Conservation (phyloP, 2,329 filamentous ascomycete genomes). For the Westerdykella aurantiaca region DNA sequence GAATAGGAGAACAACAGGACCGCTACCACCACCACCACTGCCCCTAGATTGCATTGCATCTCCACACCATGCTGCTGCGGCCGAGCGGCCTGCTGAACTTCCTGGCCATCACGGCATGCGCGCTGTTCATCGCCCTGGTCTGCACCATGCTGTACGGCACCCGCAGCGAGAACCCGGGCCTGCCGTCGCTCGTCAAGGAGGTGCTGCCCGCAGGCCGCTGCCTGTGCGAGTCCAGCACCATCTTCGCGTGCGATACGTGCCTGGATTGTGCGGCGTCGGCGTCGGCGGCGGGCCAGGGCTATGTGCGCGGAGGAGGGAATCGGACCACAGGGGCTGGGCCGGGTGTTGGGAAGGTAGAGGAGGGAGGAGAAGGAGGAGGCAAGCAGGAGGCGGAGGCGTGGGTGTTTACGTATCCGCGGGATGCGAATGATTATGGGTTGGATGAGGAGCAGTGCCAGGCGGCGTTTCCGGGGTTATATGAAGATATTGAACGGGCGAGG, state of each 20-base stretch:
- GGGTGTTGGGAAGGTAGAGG: constrained; percentile 3
- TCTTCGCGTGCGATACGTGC: constrained; percentile 27
- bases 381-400: constrained; percentile 13
- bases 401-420: constrained; percentile 26
- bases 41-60: not conserved
- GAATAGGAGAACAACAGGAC: no score
- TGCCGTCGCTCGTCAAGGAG: constrained; percentile 28
- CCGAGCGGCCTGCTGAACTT: constrained; percentile 22
- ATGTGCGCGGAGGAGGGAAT: constrained; percentile 3
- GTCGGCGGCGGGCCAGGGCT: constrained; percentile 13
- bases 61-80: constrained; percentile 19
- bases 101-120: constrained; percentile 24
- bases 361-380: no score
- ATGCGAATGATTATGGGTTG: constrained; percentile 26
- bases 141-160: constrained; percentile 32
- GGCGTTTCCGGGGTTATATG: constrained; percentile 28
- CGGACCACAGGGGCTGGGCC: constrained; percentile 5
- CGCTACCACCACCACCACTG: no score
- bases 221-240: constrained; percentile 29
- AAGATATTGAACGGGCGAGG: constrained; percentile 26
- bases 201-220: constrained; percentile 30
- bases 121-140: constrained; percentile 26
- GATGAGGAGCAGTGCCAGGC: constrained; percentile 26
- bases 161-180: constrained; percentile 22
- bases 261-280: constrained; percentile 21